Base-by-base conservation (phyloP, 1,284 basidiomycete species). In the Phellopilus nigrolimitatus region DNA sequence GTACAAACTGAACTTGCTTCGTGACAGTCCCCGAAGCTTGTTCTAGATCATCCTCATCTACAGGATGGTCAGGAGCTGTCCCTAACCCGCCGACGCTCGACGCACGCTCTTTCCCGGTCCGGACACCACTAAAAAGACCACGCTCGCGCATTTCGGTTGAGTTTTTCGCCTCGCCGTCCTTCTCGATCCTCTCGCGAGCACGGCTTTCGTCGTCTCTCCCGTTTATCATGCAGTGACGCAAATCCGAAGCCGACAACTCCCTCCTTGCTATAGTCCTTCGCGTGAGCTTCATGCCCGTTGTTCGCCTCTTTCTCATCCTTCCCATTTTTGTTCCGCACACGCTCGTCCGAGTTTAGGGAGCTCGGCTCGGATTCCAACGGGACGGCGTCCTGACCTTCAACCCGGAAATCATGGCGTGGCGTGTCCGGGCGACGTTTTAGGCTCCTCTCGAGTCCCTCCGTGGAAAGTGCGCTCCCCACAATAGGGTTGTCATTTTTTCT, bases 1-100 rank as follows among this genome's bases (percentile, higher is more conserved):
- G 40, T 3, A 19, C n/a, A 9, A 42, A 42, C n/a, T 28, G 40
- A 12, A 42, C 40, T 42, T 42, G 38, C 38, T 39, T 39, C 38
- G 15, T 17, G 17, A 17, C 40, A 12, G 8, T 13, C 9, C 8
- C 12, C 40, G 19, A 9, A 28, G 17, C 15, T 19, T 13, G 22
- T 25, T 12, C 40, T 24, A 21, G 12, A 10, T 15, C 5, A 22
- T 5, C 12, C 21, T 21, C 19, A 42, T 22, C 31, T 9, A n/a
- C 9, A n/a, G 31, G n/a, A n/a, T n/a, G n/a, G n/a, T n/a, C n/a
- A n/a, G n/a, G n/a, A n/a, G n/a, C n/a, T n/a, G n/a, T n/a, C n/a
- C n/a, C n/a, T n/a, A n/a, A n/a, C n/a, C n/a, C n/a, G n/a, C n/a
- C n/a, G n/a, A n/a, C n/a, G n/a, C n/a, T n/a, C n/a, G n/a, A n/a